Conservation (phyloP, 2,329 filamentous ascomycete genomes). For the Helicocarpus griseus region DNA sequence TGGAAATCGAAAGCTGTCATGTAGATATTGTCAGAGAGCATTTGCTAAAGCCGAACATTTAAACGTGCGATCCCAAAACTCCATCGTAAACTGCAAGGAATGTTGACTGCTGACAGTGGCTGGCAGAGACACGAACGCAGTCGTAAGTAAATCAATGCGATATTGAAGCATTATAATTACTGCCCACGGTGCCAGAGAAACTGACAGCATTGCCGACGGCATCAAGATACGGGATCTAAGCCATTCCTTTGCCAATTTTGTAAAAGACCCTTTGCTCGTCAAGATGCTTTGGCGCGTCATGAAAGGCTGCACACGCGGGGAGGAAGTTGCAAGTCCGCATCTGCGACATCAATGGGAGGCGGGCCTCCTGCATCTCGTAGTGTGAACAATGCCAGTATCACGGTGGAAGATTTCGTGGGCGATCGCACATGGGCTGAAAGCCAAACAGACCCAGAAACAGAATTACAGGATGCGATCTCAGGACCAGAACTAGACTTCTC, state of each 20-base stretch:
- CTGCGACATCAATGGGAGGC: constrained; percentile 10
- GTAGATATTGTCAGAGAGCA: background rate
- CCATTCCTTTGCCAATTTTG: constrained; percentile 35
- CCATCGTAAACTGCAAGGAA: background rate
- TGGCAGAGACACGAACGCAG: constrained; percentile 35
- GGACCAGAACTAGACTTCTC: constrained; percentile 30
- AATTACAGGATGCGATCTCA: constrained; percentile 16
- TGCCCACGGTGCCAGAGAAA: constrained; percentile 4
- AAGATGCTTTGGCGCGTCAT: constrained; percentile 37
- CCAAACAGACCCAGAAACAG: constrained; percentile 10
- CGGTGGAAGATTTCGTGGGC: background rate
- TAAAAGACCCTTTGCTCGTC: constrained; percentile 32
- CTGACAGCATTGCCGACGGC: constrained; percentile 13
- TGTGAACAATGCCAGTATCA: background rate
- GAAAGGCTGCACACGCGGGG: constrained; percentile 32
- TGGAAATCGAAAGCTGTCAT: background rate
- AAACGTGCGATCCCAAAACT: constrained; percentile 3
- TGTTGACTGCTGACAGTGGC: background rate
- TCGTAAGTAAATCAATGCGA: constrained; percentile 22
- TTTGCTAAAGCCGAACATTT: constrained; percentile 7
- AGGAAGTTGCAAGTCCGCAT: constrained; percentile 15
- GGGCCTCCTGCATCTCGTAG: background rate
- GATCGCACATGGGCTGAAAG: background rate
- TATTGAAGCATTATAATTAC: constrained; percentile 3
- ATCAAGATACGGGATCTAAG: constrained; percentile 32